Percentiles rank a stretch among this genome's conserved stretches.
These are phyloP conservation scores for Phoma sp. DNA, from an alignment of 2,329 filamentous ascomycete genomes.

Conservation along the genomic window DNA sequence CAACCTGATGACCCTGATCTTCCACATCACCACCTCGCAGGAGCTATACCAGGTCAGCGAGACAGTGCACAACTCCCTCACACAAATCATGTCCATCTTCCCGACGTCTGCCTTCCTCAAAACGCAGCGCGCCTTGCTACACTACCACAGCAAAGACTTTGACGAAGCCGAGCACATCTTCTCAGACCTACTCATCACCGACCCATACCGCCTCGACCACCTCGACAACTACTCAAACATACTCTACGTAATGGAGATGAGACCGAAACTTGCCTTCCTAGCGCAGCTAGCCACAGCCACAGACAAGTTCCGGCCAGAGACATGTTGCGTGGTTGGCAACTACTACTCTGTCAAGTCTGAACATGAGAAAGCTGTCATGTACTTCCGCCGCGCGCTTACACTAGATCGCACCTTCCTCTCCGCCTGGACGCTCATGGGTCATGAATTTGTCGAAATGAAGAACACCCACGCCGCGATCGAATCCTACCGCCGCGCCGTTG, in stretches of 20 bases:
- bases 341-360: slow-evolving; percentile 94
- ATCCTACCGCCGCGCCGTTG: slow-evolving; percentile 91
- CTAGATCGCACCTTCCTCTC: slow-evolving; percentile 90
- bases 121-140: slow-evolving; percentile 84
- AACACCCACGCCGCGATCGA: slow-evolving; percentile 98
- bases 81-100: slow-evolving; percentile 82
- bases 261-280: slow-evolving; percentile 89
- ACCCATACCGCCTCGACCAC: slow-evolving; percentile 78
- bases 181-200: slow-evolving; percentile 71
- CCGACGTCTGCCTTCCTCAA: slow-evolving; percentile 87
- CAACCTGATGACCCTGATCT: slow-evolving; percentile 92
- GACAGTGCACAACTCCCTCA: slow-evolving; percentile 74
- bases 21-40: slow-evolving; percentile 87
- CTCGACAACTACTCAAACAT: slow-evolving; percentile 98
- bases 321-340: slow-evolving; percentile 95
- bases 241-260: slow-evolving; percentile 86
- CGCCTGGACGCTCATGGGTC: slow-evolving; percentile 98
- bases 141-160: slow-evolving; percentile 86
- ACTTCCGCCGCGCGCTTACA: slow-evolving; percentile 91
- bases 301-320: slow-evolving; percentile 96
- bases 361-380: slow-evolving; percentile 97
- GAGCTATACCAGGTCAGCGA: slow-evolving; percentile 88
- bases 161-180: slow-evolving; percentile 69
- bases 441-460: slow-evolving; percentile 98
- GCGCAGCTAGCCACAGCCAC: slow-evolving; percentile 89